Evolutionary conservation across 2,329 filamentous ascomycete genomes (phyloP).

Genomic region (Stemphylium beticola): DNA sequence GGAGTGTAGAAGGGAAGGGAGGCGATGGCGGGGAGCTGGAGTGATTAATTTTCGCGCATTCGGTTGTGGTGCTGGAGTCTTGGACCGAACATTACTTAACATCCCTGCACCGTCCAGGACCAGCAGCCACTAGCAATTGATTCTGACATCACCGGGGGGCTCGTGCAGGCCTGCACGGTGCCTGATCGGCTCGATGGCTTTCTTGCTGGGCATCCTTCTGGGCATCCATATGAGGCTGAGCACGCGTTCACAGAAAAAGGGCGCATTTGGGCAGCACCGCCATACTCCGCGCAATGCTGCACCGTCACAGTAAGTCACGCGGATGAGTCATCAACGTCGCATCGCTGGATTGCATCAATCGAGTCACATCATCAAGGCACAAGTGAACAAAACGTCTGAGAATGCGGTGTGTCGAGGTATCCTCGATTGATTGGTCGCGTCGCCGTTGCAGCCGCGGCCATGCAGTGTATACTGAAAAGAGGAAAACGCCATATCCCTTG

Average conservation of each 20-base stretch:
- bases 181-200: constrained; percentile 12
- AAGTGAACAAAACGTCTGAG: background rate
- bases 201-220: background rate
- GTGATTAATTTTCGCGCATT: constrained; percentile 34
- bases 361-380: background rate
- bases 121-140: constrained; percentile 16
- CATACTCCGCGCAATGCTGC: background rate
- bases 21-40: constrained; percentile 24
- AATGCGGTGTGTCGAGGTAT: constrained; percentile 4
- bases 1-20: constrained; percentile 15
- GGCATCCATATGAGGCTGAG: constrained; percentile 10
- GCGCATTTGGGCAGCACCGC: constrained; percentile 6
- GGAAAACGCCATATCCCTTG: constrained; percentile 15
- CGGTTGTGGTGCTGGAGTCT: constrained; percentile 19
- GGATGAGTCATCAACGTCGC: background rate
- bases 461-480: constrained; percentile 21
- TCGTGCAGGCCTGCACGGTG: constrained; percentile 5
- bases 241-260: constrained; percentile 12
- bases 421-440: constrained; percentile 19
- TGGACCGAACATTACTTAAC: constrained; percentile 18
- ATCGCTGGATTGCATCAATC: background rate
- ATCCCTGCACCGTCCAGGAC: constrained; percentile 12
- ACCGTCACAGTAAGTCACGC: too few relatives aligned
- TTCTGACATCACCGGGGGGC: constrained; percentile 12
- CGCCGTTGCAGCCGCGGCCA: background rate